Evolutionary conservation across 768 basidiomycete genomes (phyloP), one percentile per base, ranked within the genome.

Genomic region (Asterophora lycoperdoides): DNA sequence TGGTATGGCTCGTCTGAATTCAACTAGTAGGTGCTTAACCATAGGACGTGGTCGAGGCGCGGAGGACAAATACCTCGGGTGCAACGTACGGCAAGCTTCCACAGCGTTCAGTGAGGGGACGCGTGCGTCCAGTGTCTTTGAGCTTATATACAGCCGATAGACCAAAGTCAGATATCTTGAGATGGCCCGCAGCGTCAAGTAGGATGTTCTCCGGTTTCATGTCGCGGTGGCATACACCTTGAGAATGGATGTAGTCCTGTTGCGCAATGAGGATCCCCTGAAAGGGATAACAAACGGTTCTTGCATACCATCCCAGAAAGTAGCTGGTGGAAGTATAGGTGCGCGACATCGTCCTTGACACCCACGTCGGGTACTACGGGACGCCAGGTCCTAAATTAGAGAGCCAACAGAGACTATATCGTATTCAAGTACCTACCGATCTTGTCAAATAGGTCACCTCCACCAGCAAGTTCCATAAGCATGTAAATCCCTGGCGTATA

Each of bases 361-460:
- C 96, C 96, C 6, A 89, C 74, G 64, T 98, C 91, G 1, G 96
- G 93, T 2, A 86, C 96, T 98, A 32, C 4, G 23, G 30, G 30
- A 32, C 30, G 4, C 8, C 8, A 8, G 9, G 13, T 32, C 30
- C 23, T 23, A 6, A 23, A 23, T 23, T 23, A 23, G 23, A 23
- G 6, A 23, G 30, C 13, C 30, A 9, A 13, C 30, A 32, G 8
- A 32, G 30, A 32, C 23, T 23, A 23, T 3, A 6, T 23, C 3
- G 13, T 32, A 13, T 3, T 28, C 44, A 49, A 38, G 8, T 37
- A 56, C 86, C 36, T 60, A 95, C 95, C 89, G 44, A 99, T 99
- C 73, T 97, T 99, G 67, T 99, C 96, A 64, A 99, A 99, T 28
- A 99, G 69, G 66, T 98, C 96, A 0, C 96, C 96, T 17, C 93